Conservation (phyloP, 805 yeast species). For the Candida dajiaensis region DNA sequence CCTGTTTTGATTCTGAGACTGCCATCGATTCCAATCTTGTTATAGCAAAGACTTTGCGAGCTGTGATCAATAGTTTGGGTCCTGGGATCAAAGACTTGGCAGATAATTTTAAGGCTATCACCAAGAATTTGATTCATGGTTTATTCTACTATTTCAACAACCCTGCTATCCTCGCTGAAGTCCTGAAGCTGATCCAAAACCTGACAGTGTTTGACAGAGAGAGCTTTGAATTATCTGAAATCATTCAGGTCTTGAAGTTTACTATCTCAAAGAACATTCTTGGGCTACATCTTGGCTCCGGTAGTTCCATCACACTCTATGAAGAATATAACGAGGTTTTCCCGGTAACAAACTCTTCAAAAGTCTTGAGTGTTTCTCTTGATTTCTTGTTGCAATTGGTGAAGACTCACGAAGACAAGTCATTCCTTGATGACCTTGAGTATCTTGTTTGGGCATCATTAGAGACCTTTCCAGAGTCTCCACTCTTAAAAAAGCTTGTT, state of each 20-base stretch:
- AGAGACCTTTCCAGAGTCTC: conserved; percentile 39
- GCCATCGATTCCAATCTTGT: conserved; percentile 39
- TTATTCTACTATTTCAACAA: conserved; percentile 30
- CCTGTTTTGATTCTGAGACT: conserved; percentile 25
- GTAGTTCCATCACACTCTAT: conserved; percentile 30
- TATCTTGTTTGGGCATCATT: conserved; percentile 56
- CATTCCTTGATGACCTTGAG: conserved; percentile 41
- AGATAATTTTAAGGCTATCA: conserved; percentile 22
- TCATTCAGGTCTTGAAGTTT: conserved; percentile 28
- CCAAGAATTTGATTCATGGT: conserved; percentile 33
- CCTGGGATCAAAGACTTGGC: conserved; percentile 42
- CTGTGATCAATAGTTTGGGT: conserved; percentile 47
- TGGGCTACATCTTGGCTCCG: conserved; percentile 20
- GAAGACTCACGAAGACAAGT: conserved; percentile 43
- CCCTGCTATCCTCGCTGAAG: conserved; percentile 26
- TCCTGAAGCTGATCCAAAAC: conserved; percentile 39
- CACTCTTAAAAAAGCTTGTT: conserved; percentile 40
- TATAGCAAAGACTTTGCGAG: conserved; percentile 37
- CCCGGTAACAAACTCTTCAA: conserved; percentile 38
- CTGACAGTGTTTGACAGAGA: conserved; percentile 39
- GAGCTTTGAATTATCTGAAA: conserved; percentile 24
- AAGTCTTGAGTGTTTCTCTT: conserved; percentile 39
- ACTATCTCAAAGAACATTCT: conserved; percentile 27
- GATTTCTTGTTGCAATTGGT: conserved; percentile 54
- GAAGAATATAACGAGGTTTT: conserved; percentile 36